Percentiles rank a stretch among this genome's conserved stretches.
phyloP scores from a whole-genome alignment of 1,284 basidiomycete species.

The Ganoderma multipileum region DNA sequence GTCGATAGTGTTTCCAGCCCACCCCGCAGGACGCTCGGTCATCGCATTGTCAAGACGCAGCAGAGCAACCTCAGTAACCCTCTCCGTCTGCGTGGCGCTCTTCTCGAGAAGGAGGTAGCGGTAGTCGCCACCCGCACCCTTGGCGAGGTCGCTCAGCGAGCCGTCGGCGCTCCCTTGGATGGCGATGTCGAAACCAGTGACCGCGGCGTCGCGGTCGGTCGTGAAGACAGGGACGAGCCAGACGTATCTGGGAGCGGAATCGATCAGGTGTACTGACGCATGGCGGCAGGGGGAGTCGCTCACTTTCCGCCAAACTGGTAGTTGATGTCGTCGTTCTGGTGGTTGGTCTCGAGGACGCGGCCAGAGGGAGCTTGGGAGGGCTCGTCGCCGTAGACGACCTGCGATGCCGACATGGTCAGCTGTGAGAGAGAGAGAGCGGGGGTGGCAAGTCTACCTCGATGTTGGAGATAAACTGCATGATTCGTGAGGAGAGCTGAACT shows the following conservation, averaged over 20 bases:
- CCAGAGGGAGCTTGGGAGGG: conserved; percentile 7
- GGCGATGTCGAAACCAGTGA: conserved; percentile 13
- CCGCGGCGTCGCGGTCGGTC: neutral
- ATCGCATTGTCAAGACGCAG: conserved; percentile 3
- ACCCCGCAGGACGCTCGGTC: neutral
- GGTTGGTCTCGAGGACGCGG: conserved; percentile 14
- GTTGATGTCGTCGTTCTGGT: conserved; percentile 22
- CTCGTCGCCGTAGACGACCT: conserved; percentile 18
- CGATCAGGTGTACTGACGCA: neutral
- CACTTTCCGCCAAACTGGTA: conserved; percentile 13
- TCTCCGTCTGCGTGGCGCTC: neutral
- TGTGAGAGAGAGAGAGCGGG: neutral
- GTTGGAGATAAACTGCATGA: neutral
- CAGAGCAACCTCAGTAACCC: conserved; percentile 12
- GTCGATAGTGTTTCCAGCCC: conserved; percentile 2
- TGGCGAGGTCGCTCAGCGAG: conserved; percentile 14
- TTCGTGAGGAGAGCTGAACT: neutral
- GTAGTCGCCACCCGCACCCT: conserved; percentile 18
- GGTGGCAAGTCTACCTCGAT: neutral
- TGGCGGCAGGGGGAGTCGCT: neutral
- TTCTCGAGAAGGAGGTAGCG: conserved; percentile 10
- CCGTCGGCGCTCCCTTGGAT: conserved; percentile 9
- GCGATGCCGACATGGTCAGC: neutral
- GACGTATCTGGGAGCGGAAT: conserved; percentile 2
- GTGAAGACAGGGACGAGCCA: conserved; percentile 16